Percentiles rank a stretch among this genome's conserved stretches.
These are phyloP conservation scores for Epichloe sylvatica DNA, from an alignment of 2,329 filamentous ascomycete species.

Conservation along the genomic window DNA sequence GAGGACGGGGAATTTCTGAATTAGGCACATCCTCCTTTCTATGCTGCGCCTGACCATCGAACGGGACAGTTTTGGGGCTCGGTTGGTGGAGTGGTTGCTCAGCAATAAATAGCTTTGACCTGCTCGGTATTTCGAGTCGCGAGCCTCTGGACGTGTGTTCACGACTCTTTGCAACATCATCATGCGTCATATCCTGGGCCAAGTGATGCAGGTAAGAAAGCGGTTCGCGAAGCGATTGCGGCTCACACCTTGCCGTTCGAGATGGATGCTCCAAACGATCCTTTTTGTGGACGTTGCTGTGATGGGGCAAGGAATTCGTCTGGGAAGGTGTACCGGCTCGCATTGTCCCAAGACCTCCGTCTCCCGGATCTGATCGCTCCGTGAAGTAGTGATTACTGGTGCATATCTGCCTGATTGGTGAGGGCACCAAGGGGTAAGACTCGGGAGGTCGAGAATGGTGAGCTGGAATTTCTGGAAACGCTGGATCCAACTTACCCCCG, in stretches of 20 bases:
- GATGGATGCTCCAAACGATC: background rate
- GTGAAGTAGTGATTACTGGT: background rate
- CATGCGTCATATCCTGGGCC: background rate
- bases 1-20: background rate
- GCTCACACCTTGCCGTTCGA: background rate
- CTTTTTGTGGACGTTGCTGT: background rate
- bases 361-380: background rate
- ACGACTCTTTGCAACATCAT: background rate
- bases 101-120: background rate
- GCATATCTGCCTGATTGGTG: background rate
- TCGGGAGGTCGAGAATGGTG: background rate
- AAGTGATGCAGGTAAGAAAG: background rate
- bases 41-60: background rate
- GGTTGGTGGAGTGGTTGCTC: background rate
- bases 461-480: background rate
- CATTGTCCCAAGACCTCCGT: background rate
- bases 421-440: background rate
- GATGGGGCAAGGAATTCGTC: background rate
- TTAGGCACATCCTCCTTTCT: background rate
- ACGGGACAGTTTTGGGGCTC: background rate
- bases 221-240: background rate
- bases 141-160: background rate
- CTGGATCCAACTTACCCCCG: background rate
- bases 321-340: background rate
- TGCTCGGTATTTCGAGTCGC: background rate